Percentiles rank a stretch among this genome's conserved stretches.
Conservation (phyloP, 352 stramenopile genomes). For the Phytophthora pistaciae region DNA sequence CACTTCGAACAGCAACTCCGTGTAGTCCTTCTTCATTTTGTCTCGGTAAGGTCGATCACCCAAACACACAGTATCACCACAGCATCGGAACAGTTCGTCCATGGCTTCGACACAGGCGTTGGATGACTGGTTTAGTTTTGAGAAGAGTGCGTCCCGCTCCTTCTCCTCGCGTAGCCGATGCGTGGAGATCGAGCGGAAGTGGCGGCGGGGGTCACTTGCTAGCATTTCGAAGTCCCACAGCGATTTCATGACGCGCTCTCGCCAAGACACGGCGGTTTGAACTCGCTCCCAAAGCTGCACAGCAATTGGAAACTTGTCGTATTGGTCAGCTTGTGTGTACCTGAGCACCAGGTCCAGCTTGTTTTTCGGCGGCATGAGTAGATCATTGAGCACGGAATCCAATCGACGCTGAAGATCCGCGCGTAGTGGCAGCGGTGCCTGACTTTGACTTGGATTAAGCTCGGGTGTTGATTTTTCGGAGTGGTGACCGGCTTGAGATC, state of each 20-base stretch:
- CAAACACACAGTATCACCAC: slow-evolving; percentile 52
- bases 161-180: slow-evolving; percentile 72
- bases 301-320: slow-evolving; percentile 65
- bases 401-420: slow-evolving; percentile 71
- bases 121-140: slow-evolving; percentile 59
- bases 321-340: slow-evolving; percentile 70
- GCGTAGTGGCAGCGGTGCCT: slow-evolving; percentile 58
- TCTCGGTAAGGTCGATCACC: slow-evolving; percentile 58
- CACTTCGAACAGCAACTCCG: slow-evolving; percentile 73
- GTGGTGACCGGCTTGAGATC: slow-evolving; percentile 6
- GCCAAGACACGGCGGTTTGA: slow-evolving; percentile 43
- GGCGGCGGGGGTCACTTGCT: slow-evolving; percentile 71
- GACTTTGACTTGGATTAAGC: slow-evolving; percentile 27
- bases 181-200: slow-evolving; percentile 77
- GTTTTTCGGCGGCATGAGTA: slow-evolving; percentile 58
- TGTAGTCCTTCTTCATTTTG: slow-evolving; percentile 87
- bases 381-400: slow-evolving; percentile 54
- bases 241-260: slow-evolving; percentile 53
- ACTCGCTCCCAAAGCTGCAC: slow-evolving; percentile 75
- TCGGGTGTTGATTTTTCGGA: neutral
- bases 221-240: slow-evolving; percentile 64
- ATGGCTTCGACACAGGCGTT: slow-evolving; percentile 57
- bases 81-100: slow-evolving; percentile 54
- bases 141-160: slow-evolving; percentile 68
- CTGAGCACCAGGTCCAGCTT: slow-evolving; percentile 83